Evolutionary conservation across 176 grass and related monocot genomes (phyloP).

Genomic region (Carex littledalei): DNA sequence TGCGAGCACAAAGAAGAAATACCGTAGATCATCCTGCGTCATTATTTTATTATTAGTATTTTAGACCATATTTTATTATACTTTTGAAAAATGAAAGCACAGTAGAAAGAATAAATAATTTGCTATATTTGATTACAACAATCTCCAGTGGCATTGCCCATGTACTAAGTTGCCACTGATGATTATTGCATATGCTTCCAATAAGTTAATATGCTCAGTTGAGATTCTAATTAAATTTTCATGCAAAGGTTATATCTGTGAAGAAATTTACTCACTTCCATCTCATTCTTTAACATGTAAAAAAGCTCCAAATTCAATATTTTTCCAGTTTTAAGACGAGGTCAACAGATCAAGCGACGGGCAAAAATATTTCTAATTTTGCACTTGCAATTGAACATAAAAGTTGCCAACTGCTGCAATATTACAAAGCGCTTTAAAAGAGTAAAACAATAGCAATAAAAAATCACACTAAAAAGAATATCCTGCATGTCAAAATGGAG

Average conservation of each 20-base stretch:
- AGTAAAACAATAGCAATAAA: background rate
- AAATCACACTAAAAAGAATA: background rate
- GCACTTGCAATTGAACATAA: background rate
- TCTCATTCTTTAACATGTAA: background rate
- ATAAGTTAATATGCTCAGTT: too few relatives aligned
- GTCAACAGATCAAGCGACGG: background rate
- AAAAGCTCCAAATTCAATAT: background rate
- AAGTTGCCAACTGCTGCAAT: background rate
- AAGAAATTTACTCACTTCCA: background rate
- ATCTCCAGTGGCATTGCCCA: background rate
- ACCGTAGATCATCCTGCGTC: background rate
- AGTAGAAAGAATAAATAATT: background rate
- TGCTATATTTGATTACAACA: background rate
- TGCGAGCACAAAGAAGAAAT: background rate
- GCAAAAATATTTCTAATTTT: background rate
- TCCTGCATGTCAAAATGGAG: background rate
- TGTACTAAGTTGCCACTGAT: too few relatives aligned
- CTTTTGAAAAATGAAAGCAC: background rate
- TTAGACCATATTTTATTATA: background rate
- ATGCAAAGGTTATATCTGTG: background rate
- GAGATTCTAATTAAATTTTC: background rate
- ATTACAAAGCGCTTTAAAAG: background rate
- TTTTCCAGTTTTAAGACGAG: background rate
- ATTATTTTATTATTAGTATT: background rate
- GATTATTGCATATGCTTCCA: too few relatives aligned